phyloP scores from a whole-genome alignment of 257 asterid genomes.

The Penstemon eatonii region DNA sequence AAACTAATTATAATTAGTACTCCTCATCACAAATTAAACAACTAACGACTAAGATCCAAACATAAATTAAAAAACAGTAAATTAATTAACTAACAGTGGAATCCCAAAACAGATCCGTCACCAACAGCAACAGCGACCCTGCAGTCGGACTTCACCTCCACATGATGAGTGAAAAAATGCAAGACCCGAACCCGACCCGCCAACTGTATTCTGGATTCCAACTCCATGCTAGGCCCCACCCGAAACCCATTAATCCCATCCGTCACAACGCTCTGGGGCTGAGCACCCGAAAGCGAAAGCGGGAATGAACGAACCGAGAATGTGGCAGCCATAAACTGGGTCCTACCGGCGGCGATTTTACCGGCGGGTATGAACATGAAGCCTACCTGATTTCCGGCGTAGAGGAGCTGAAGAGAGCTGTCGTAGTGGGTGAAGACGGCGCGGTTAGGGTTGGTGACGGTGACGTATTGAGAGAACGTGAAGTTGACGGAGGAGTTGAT shows the following conservation, averaged over 20 bases:
- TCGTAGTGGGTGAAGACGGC: constrained; percentile 79
- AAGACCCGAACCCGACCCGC: constrained; percentile 79
- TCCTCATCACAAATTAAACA: neutral
- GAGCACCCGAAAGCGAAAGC: constrained; percentile 32
- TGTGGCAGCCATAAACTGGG: constrained; percentile 77
- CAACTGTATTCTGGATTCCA: constrained; percentile 72
- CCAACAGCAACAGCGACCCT: constrained; percentile 53
- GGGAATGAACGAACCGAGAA: constrained; percentile 75
- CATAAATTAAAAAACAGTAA: neutral
- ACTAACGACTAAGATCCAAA: neutral
- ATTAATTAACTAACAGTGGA: constrained; percentile 53
- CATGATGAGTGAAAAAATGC: constrained; percentile 66
- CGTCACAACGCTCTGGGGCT: constrained; percentile 45
- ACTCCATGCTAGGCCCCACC: constrained; percentile 71
- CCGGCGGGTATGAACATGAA: constrained; percentile 95
- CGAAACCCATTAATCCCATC: constrained; percentile 60
- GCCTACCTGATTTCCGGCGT: constrained; percentile 72
- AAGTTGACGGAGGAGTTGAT: constrained; percentile 64
- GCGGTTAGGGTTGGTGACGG: constrained; percentile 73
- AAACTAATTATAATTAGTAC: too few relatives aligned
- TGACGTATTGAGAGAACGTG: constrained; percentile 76
- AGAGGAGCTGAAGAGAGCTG: constrained; percentile 73
- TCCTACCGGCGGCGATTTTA: constrained; percentile 55
- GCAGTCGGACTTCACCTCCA: constrained; percentile 66
- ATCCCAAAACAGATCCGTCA: constrained; percentile 83